Evolutionary conservation across 1,284 basidiomycete species (phyloP), one percentile per base, ranked within the genome.

Genomic region (Phlebopus sp.): DNA sequence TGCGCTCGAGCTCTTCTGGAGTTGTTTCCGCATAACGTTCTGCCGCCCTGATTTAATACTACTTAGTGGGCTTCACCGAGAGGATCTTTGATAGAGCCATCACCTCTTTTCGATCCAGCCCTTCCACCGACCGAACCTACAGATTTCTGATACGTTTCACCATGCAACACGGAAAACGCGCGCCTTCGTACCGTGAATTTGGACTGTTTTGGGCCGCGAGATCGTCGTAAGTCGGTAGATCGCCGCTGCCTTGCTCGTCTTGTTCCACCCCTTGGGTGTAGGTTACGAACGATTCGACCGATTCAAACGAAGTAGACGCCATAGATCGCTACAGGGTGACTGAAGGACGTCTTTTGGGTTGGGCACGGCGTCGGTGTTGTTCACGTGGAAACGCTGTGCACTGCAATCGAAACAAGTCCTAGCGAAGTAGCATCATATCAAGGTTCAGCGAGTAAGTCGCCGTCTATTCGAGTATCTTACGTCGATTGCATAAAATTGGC

Each of bases 21-120:
- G 81, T 77, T 36, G 82, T 57, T 57, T 85, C 84, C 23, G 70
- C 69, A 64, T 89, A 90, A 21, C 88, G 77, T 58, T 90, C 88
- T 23, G 87, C 86, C n/a, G 88, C 88, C 66, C 88, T 90, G 55
- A 32, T 36, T 35, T 17, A 42, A 38, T 21, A 27, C n/a, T 23
- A 50, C 39, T 51, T 35, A 63, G 29, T 30, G 23, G 30, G 39
- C 34, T 34, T 21, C 45, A 35, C 18, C 10, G 19, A 37, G 37
- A 17, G 13, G 6, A 14, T 19, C 21, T 49, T 43, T 30, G 2
- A 44, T 32, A 41, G 38, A n/a, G 32, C 4, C 51, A 68, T 46
- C 53, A 85, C 88, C 87, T 77, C 66, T 91, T 91, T 71, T 91
- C 88, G 50, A 91, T 86, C 88, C 88, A 91, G 15, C 81, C 79